These are phyloP conservation scores for Entomortierella lignicola DNA, from an alignment of 192 early-diverging fungal species.

Conservation along the genomic window DNA sequence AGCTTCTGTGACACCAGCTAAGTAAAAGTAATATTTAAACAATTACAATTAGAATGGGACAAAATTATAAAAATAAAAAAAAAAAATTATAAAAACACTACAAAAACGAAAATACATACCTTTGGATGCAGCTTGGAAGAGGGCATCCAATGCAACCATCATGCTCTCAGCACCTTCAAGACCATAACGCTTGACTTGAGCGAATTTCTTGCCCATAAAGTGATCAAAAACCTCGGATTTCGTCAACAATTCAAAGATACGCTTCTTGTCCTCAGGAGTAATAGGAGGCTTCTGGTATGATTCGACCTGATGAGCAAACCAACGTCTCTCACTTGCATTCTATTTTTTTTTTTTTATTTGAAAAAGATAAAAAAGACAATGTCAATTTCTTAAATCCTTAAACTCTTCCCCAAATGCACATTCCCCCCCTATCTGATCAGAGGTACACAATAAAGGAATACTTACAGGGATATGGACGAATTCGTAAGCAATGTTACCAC, in stretches of 20 bases:
- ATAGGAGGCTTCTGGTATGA: slow-evolving; percentile 70
- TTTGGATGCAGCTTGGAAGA: slow-evolving; percentile 81
- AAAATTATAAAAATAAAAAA: not conserved
- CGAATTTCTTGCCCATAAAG: slow-evolving; percentile 98
- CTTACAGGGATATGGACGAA: slow-evolving; percentile 91
- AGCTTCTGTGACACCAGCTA: slow-evolving; percentile 83
- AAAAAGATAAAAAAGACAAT: not conserved
- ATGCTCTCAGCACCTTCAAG: slow-evolving; percentile 97
- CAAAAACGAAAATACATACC: slow-evolving; percentile 43
- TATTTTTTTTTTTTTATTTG: too few relatives aligned
- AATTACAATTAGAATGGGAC: not conserved
- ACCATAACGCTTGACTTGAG: slow-evolving; percentile 96
- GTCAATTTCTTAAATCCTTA: too few relatives aligned
- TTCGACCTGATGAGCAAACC: slow-evolving; percentile 91
- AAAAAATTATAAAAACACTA: not conserved
- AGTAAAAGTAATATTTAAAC: slow-evolving; percentile 9
- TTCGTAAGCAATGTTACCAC: slow-evolving; percentile 92
- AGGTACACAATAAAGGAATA: not conserved
- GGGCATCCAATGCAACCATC: slow-evolving; percentile 89
- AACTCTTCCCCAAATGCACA: too few relatives aligned
- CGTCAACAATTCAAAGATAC: slow-evolving; percentile 81
- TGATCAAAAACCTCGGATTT: slow-evolving; percentile 95
- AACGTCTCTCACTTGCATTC: slow-evolving; percentile 86
- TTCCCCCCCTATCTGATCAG: not conserved
- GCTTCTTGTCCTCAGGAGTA: slow-evolving; percentile 71